Evolutionary conservation across 768 basidiomycete genomes (phyloP), one percentile per base, ranked within the genome.

Genomic region (Trametes villosa): DNA sequence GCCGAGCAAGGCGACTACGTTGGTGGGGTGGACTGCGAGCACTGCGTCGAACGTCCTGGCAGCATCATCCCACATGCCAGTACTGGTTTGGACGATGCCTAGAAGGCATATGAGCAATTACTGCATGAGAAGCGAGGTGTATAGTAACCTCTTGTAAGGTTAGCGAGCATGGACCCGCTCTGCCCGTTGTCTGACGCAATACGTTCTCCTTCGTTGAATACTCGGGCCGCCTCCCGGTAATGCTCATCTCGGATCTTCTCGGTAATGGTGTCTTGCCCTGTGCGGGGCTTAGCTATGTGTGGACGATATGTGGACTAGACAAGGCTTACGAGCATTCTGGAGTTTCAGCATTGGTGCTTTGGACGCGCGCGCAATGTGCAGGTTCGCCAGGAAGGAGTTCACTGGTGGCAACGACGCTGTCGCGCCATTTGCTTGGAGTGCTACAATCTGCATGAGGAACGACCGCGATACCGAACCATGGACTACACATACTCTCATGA

Each of bases 81-180:
- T 87, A 1, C 92, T 89, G 20, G 98, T 78, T 71, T 91, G 87
- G 56, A 94, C 84, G 31, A 95, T 87, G 17, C 91, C 95, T 96
- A 49, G 2, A 29, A 2, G 20, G 13, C 8, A 6, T 9, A 5
- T 40, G 13, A 36, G 20, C 15, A 15, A 2, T 5, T 31, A 40
- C n/a, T n/a, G n/a, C 27, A 46, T 56, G 56, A 18, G 7, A 17
- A 27, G 17, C 13, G 4, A 17, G 12, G 4, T 12, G 22, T 50
- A 52, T 18, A 69, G 77, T 29, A 73, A 86, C 87, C 87, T 82
- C 87, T 81, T 9, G 85, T 90, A 66, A 89, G 77, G 70, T 85
- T 87, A 29, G 82, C 79, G 55, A 87, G 71, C 57, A 67, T 84
- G 80, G 52, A 83, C 81, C 52, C 84, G 77, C 17, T 82, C 79